phyloP scores from a whole-genome alignment of 2,329 filamentous ascomycete species.

The Pyricularia sp. region DNA sequence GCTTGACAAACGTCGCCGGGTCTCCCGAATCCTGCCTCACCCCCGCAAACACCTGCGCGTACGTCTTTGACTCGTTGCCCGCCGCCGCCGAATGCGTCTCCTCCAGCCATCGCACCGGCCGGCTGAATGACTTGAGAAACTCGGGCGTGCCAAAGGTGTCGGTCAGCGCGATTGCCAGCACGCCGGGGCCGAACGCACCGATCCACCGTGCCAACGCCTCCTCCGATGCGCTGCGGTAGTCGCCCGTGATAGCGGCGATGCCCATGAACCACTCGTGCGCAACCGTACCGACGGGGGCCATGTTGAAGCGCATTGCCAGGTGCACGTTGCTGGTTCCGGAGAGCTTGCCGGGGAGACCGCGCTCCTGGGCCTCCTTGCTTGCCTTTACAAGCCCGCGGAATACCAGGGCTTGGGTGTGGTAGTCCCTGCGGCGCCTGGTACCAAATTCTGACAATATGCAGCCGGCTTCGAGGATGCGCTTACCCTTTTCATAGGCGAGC shows the following conservation, averaged over 20 bases:
- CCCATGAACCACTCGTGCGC: constrained; percentile 99
- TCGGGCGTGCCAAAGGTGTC: constrained; percentile 92
- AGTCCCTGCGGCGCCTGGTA: constrained; percentile 79
- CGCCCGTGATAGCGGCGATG: constrained; percentile 78
- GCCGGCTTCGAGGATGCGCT: constrained; percentile 66
- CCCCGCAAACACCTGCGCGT: constrained; percentile 74
- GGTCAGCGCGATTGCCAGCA: constrained; percentile 81
- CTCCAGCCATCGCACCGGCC: constrained; percentile 42
- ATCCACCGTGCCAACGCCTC: constrained; percentile 82
- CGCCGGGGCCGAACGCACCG: constrained; percentile 75
- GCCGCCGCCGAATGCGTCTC: constrained; percentile 16
- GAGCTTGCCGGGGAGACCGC: constrained; percentile 58
- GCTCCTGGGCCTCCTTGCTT: constrained; percentile 55
- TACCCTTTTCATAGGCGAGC: constrained; percentile 73
- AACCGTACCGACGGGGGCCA: constrained; percentile 75
- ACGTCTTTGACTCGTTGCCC: constrained; percentile 42
- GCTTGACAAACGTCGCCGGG: constrained; percentile 67
- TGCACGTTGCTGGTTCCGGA: constrained; percentile 94
- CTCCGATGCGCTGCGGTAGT: constrained; percentile 81
- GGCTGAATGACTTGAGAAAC: constrained; percentile 78
- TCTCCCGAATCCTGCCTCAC: constrained; percentile 89
- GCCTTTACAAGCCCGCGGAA: constrained; percentile 79
- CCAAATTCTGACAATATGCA: constrained; percentile 94
- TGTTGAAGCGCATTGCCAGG: constrained; percentile 84
- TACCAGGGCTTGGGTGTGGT: constrained; percentile 88